Evolutionary conservation across 805 yeast species (phyloP).

Genomic region (Starmerella vaccinii): DNA sequence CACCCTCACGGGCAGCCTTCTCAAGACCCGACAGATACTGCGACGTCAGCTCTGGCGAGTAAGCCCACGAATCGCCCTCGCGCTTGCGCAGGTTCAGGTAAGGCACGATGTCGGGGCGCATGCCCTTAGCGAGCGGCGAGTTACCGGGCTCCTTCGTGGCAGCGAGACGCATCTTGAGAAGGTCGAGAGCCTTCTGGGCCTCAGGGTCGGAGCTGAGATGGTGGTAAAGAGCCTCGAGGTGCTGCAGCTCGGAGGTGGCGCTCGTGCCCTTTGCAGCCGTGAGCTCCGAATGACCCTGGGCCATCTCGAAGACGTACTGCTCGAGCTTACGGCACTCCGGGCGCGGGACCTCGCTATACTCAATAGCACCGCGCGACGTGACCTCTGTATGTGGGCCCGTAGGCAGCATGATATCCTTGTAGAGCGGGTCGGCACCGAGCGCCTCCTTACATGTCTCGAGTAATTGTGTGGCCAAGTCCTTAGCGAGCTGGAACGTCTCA

Average conservation of each 20-base stretch:
- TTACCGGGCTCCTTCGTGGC: slow-evolving; percentile 1
- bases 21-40: slow-evolving; percentile 82
- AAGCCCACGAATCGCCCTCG: slow-evolving; percentile 66
- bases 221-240: slow-evolving; percentile 29
- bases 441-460: slow-evolving; percentile 93
- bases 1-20: slow-evolving; percentile 87
- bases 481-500: slow-evolving; percentile 84
- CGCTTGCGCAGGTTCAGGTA: slow-evolving; percentile 86
- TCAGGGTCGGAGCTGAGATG: slow-evolving; percentile 21
- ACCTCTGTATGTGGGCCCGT: slow-evolving; percentile 89
- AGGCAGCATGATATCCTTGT: slow-evolving; percentile 88
- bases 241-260: slow-evolving; percentile 39
- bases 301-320: slow-evolving; percentile 93
- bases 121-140: slow-evolving; percentile 22
- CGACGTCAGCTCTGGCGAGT: slow-evolving; percentile 68
- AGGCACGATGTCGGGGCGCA: slow-evolving; percentile 64
- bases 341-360: slow-evolving; percentile 75
- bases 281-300: slow-evolving; percentile 72
- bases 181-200: slow-evolving; percentile 24
- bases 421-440: slow-evolving; percentile 69
- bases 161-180: slow-evolving; percentile 23
- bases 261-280: slow-evolving; percentile 42
- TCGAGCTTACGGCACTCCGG: slow-evolving; percentile 88
- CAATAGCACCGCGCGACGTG: slow-evolving; percentile 78
- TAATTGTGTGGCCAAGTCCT: slow-evolving; percentile 80